These are phyloP conservation scores for Phaseolus lunatus DNA, from an alignment of 306 rosid genomes.

Conservation along the genomic window DNA sequence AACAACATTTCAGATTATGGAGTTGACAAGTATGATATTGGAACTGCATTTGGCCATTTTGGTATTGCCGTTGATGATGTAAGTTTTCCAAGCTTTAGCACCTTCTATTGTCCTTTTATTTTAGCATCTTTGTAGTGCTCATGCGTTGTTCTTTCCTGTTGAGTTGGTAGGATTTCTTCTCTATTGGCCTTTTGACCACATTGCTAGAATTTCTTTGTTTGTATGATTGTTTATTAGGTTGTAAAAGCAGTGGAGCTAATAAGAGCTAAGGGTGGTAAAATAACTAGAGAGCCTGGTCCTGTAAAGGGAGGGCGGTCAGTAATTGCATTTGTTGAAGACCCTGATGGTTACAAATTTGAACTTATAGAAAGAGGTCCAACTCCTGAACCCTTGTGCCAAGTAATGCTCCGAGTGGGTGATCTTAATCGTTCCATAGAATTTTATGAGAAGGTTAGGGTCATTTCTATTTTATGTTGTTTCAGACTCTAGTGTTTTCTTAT, in stretches of 20 bases:
- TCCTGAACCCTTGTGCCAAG: constrained; percentile 96
- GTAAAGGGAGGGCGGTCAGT: constrained; percentile 94
- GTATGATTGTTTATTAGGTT: constrained; percentile 58
- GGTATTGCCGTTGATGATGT: constrained; percentile 97
- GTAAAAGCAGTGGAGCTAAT: constrained; percentile 86
- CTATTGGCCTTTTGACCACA: constrained; percentile 38
- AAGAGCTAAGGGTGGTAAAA: constrained; percentile 93
- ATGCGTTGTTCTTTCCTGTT: constrained; percentile 21
- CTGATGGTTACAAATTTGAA: constrained; percentile 98
- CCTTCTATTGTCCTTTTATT: constrained; percentile 1
- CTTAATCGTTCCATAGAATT: constrained; percentile 90
- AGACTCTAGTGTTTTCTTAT: neutral
- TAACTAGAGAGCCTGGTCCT: constrained; percentile 92
- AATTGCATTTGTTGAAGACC: constrained; percentile 94
- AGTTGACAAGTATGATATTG: constrained; percentile 92
- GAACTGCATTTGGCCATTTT: constrained; percentile 89
- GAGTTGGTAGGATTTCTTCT: constrained; percentile 27
- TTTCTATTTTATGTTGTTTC: constrained; percentile 22
- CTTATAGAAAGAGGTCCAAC: constrained; percentile 94
- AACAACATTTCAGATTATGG: constrained; percentile 80
- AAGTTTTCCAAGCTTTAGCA: constrained; percentile 50
- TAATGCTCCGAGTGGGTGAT: constrained; percentile 99
- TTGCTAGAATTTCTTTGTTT: constrained; percentile 36
- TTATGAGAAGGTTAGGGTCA: constrained; percentile 81
- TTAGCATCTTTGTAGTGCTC: constrained; percentile 36